Evolutionary conservation across 805 yeast genomes (phyloP).

Genomic region (Wickerhamiella occidentalis): DNA sequence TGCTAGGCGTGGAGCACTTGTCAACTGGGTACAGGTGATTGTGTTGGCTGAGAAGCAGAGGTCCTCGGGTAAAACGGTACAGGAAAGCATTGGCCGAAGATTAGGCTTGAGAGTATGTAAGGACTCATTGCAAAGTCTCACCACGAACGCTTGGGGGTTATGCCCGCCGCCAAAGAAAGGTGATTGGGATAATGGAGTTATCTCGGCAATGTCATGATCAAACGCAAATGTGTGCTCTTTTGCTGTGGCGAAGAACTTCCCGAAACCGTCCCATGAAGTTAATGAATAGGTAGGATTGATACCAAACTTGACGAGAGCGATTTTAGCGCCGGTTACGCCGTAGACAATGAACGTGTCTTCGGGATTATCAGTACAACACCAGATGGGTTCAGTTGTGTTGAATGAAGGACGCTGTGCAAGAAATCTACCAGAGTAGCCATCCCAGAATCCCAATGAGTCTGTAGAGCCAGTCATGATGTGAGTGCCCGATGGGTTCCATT

Average conservation of each 20-base stretch:
- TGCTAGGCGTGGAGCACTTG: slow-evolving; percentile 46
- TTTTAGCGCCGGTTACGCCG: slow-evolving; percentile 47
- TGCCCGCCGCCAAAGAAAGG: slow-evolving; percentile 77
- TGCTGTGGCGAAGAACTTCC: slow-evolving; percentile 55
- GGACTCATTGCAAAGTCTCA: slow-evolving; percentile 51
- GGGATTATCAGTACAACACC: slow-evolving; percentile 75
- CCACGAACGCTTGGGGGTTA: slow-evolving; percentile 54
- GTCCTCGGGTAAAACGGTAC: slow-evolving; percentile 66
- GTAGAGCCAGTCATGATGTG: slow-evolving; percentile 68
- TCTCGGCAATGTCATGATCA: slow-evolving; percentile 33
- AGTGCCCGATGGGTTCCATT: slow-evolving; percentile 88
- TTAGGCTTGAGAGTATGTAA: slow-evolving; percentile 24
- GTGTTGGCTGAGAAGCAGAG: slow-evolving; percentile 69
- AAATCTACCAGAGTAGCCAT: slow-evolving; percentile 60
- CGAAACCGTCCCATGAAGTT: slow-evolving; percentile 76
- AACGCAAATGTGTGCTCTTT: slow-evolving; percentile 36
- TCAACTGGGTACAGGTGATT: slow-evolving; percentile 43
- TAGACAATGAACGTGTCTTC: slow-evolving; percentile 65
- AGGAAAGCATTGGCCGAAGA: slow-evolving; percentile 33
- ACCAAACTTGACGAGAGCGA: slow-evolving; percentile 63
- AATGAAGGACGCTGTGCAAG: slow-evolving; percentile 33
- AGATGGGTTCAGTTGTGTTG: slow-evolving; percentile 25
- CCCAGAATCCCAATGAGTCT: slow-evolving; percentile 91
- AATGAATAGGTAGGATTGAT: slow-evolving; percentile 64
- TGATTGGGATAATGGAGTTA: slow-evolving; percentile 44